A percentile compares a stretch with the other conserved stretches of the same genome.
These are phyloP conservation scores for Jatropha multifida DNA, from an alignment of 441 rosid species.

Conservation along the genomic window DNA sequence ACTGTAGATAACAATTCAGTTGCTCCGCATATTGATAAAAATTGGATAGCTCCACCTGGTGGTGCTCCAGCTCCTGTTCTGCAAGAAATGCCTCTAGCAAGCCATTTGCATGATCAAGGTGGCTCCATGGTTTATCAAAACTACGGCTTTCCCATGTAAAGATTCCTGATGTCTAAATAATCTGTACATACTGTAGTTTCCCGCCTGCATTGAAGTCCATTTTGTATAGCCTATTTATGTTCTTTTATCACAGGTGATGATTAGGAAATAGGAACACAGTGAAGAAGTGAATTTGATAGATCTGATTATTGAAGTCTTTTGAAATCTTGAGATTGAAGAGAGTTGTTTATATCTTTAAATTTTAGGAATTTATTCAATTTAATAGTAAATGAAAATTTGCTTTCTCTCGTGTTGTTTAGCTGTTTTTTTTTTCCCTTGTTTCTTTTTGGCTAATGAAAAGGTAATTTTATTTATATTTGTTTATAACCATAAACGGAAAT, in stretches of 20 bases:
- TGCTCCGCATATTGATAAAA: slow-evolving; percentile 19
- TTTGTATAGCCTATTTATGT: slow-evolving; percentile 22
- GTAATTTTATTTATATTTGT: too few relatives aligned
- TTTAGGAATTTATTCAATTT: slow-evolving; percentile 9
- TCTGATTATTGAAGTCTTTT: not conserved
- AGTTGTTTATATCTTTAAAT: not conserved
- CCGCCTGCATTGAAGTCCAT: not conserved
- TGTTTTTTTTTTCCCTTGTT: not conserved
- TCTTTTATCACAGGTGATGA: slow-evolving; percentile 7
- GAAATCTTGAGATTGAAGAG: not conserved
- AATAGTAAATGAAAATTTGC: not conserved
- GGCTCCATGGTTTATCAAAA: slow-evolving; percentile 26
- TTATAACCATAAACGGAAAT: too few relatives aligned
- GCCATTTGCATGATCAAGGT: slow-evolving; percentile 27
- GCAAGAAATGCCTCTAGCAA: slow-evolving; percentile 23
- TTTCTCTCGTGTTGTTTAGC: not conserved
- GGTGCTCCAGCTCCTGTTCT: slow-evolving; percentile 28
- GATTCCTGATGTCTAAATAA: not conserved
- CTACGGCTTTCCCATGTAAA: slow-evolving; percentile 32
- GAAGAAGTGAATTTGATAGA: too few relatives aligned
- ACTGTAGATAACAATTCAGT: slow-evolving; percentile 4
- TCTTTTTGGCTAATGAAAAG: too few relatives aligned
- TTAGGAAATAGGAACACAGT: too few relatives aligned
- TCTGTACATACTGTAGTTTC: slow-evolving; percentile 7
- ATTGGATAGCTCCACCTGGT: slow-evolving; percentile 33